These are phyloP conservation scores for Colletotrichum tropicicola DNA, from an alignment of 2,329 filamentous ascomycete species.

Conservation along the genomic window DNA sequence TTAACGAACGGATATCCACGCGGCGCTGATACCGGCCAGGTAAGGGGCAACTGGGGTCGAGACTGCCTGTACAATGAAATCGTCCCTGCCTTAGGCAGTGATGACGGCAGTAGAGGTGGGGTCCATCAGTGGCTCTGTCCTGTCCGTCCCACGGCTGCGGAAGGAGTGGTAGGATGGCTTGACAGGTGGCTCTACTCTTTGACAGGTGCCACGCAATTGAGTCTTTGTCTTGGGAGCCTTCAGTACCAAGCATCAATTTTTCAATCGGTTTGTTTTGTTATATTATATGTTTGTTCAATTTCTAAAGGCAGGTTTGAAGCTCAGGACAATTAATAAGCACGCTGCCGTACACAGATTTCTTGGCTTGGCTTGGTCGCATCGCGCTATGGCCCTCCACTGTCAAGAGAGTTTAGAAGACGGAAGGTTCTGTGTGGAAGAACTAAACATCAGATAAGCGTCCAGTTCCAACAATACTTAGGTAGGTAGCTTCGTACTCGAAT, in stretches of 20 bases:
- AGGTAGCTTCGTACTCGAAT: constrained; percentile 8
- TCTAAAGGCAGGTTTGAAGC: too few species aligned
- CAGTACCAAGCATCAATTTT: background rate
- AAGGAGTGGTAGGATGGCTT: background rate
- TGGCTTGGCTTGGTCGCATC: background rate
- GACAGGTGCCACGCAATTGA: background rate
- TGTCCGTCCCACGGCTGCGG: background rate
- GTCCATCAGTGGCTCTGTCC: constrained; percentile 1
- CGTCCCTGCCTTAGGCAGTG: constrained; percentile 29
- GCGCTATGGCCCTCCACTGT: background rate
- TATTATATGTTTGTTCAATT: background rate
- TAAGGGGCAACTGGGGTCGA: constrained; percentile 27
- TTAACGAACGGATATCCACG: constrained; percentile 8
- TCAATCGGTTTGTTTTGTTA: background rate
- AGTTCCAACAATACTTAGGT: too few species aligned
- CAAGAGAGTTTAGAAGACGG: background rate
- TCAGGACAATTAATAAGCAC: too few species aligned
- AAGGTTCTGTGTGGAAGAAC: constrained; percentile 13
- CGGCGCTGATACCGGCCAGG: constrained; percentile 26
- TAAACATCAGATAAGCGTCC: background rate
- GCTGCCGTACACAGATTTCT: too few species aligned
- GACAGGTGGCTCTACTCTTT: constrained; percentile 2
- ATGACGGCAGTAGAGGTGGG: constrained; percentile 26
- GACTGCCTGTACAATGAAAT: background rate
- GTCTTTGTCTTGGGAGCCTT: too few species aligned